Evolutionary conservation across 495 filamentous ascomycete genomes (phyloP), one percentile per base, ranked within the genome.

Genomic region (Niebla homalea): DNA sequence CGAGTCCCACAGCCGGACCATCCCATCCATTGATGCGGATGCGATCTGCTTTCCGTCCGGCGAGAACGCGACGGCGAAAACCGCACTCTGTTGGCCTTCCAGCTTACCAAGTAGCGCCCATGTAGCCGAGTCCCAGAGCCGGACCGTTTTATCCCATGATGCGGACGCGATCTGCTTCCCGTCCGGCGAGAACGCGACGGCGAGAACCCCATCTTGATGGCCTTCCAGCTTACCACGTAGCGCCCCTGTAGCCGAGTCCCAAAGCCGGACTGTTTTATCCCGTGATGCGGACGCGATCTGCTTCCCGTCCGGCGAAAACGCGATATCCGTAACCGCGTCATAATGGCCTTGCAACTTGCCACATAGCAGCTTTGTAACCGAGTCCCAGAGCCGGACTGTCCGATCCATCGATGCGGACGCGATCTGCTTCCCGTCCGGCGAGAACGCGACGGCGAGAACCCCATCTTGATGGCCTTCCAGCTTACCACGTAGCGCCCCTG

Each of bases 241-340:
- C n/a, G 20, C 20, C 8, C 64, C 62, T 11, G 52, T 61, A 21
- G 37, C 47, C 7, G 56, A 12, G 53, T 71, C 58, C 68, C 66
- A 70, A 42, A 70, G 57, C 52, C 53, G 47, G n/a, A 73, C 48
- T 10, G 56, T 65, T 1, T 51, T 36, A 46, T 70, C 64, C 11
- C 8, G 10, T 20, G 61, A 65, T 39, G 52, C 61, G 8, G 63
- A 68, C 10, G 64, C 67, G 5, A 70, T 15, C 18, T 51, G 51
- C 41, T 54, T 44, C 48, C 51, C 43, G 49, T 65, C 52, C 8
- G 56, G 54, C 35, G 60, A 62, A 62, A 67, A 69, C 15, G 50
- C 62, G 18, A 63, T 59, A 7, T 40, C 59, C 40, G 10, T 52
- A 39, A 67, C 53, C n/a, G 0, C 22, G 11, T 29, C 16, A 15